Evolutionary conservation across 2,329 filamentous ascomycete genomes (phyloP), one percentile per base, ranked within the genome.

Genomic region (Westerdykella ornata): DNA sequence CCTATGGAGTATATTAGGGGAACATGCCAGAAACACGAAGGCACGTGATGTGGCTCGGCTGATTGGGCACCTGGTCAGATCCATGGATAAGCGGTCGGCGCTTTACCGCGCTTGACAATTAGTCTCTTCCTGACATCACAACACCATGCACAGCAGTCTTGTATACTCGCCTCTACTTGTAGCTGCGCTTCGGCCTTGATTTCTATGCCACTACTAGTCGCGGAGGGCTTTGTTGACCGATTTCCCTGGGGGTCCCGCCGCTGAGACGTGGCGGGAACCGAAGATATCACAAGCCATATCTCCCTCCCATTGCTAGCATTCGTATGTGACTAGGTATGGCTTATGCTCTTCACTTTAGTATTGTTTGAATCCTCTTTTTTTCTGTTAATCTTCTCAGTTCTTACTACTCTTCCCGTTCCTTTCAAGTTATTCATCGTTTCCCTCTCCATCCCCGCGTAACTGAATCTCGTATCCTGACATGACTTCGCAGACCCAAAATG

Each of bases 401-500:
- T 26, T 9, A 8, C 2, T 11, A 26, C 8, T 26, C 22, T 7
- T 26, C 22, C 12, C 12, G 8, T 2, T 4, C 12, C 8, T 33
- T 33, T 33, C 31, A 3, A 33, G 31, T 13, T 36, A 18, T 36
- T 12, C 19, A 3, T 17, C 15, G 9, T 3, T 36, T 36, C 34
- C 15, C 18, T 36, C 3, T 33, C 31, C 28, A 9, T n/a, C 9
- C 28, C n/a, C 28, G n/a, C 28, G n/a, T 9, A n/a, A n/a, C n/a
- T n/a, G n/a, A 35, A 37, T 18, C 12, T 18, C 12, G 11, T 18
- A 8, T 20, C 22, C 20, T 16, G n/a, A 26, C 36, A 17, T n/a
- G n/a, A n/a, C n/a, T 38, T 3, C 18, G 6, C 33, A 39, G 36
- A 3, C 16, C 34, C 41, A 39, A 35, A 26, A 72, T 72, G 69